Percentiles rank a stretch among this genome's conserved stretches.
phyloP scores from a whole-genome alignment of 768 basidiomycete genomes.

The Arthromyces matolae region DNA sequence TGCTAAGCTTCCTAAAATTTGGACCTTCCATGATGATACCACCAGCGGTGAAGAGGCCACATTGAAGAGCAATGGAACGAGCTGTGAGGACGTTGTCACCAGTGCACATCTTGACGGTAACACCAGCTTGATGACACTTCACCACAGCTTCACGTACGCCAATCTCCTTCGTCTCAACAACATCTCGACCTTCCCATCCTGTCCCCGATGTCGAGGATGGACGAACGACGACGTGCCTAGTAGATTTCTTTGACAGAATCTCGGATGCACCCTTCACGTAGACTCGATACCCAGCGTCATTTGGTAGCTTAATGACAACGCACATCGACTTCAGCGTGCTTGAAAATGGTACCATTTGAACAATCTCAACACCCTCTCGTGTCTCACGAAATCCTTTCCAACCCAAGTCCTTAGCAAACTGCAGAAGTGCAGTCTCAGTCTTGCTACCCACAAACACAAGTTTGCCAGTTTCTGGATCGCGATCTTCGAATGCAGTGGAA shows the following conservation, averaged over 20 bases:
- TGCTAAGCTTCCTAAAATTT: slow-evolving; percentile 75
- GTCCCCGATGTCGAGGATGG: slow-evolving; percentile 26
- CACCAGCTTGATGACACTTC: slow-evolving; percentile 85
- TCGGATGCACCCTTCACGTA: slow-evolving; percentile 95
- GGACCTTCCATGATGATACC: slow-evolving; percentile 99
- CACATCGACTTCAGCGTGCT: slow-evolving; percentile 95
- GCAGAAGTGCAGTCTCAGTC: slow-evolving; percentile 89
- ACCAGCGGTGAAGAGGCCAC: slow-evolving; percentile 90
- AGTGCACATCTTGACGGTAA: slow-evolving; percentile 96
- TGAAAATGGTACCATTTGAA: slow-evolving; percentile 93
- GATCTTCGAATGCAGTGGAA: slow-evolving; percentile 92
- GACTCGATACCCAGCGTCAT: slow-evolving; percentile 47
- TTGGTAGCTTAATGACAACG: slow-evolving; percentile 64
- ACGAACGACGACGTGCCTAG: slow-evolving; percentile 66
- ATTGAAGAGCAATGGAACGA: slow-evolving; percentile 94
- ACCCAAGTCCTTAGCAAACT: slow-evolving; percentile 74
- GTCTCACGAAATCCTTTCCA: slow-evolving; percentile 73
- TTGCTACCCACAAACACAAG: slow-evolving; percentile 82
- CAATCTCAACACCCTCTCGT: slow-evolving; percentile 55
- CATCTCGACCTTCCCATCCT: slow-evolving; percentile 15
- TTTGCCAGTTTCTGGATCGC: slow-evolving; percentile 55
- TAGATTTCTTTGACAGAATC: slow-evolving; percentile 79
- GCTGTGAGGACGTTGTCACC: slow-evolving; percentile 96
- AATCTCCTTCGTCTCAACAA: slow-evolving; percentile 59
- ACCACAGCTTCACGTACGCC: slow-evolving; percentile 73